Evolutionary conservation across 2,329 filamentous ascomycete species (phyloP), one percentile per base, ranked within the genome.

Genomic region (Macrophomina phaseolina): DNA sequence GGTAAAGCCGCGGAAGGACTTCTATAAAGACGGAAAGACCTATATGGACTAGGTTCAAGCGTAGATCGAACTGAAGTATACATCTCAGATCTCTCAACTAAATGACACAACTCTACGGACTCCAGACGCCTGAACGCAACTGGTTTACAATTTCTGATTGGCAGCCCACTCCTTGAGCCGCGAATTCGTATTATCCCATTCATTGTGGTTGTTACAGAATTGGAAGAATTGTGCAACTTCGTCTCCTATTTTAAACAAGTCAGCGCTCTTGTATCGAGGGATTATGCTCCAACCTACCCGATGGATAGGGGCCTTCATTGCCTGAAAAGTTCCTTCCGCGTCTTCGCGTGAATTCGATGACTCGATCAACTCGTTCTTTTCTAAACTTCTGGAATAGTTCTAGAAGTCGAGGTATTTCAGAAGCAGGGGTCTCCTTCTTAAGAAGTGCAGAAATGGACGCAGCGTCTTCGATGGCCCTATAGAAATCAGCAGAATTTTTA

Each of bases 401-500:
- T 6, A 91, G 76, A 0, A 89, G 82, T 7, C 85, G 83, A 7
- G 63, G 32, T 7, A 65, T 18, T 11, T 65, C 63, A 9, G 23
- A 16, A 14, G 40, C n/a, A 40, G 40, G 9, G 4, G 63, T 51
- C 16, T 52, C 63, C 5, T 18, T 23, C 32, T 51, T n/a, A 2
- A 65, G 78, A 8, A 91, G 79, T 1, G 85, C 83, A 0, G 82
- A 83, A 0, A 91, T 73, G 0, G 87, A 83, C 0, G 84, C 85
- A 0, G 85, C 88, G 68, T 92, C 90, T 73, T 92, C 89, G 58
- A 91, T 90, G 0, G 89, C 89, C 67, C 52, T 55, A 30, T 18
- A n/a, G 12, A 23, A 3, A 16, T 53, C 30, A 53, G 51, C 30
- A 8, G 7, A 9, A 16, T 7, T 34, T 12, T 34, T 1, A 30